These are phyloP conservation scores for Talaromyces nanjingensis DNA, from an alignment of 495 filamentous ascomycete species.

Conservation along the genomic window DNA sequence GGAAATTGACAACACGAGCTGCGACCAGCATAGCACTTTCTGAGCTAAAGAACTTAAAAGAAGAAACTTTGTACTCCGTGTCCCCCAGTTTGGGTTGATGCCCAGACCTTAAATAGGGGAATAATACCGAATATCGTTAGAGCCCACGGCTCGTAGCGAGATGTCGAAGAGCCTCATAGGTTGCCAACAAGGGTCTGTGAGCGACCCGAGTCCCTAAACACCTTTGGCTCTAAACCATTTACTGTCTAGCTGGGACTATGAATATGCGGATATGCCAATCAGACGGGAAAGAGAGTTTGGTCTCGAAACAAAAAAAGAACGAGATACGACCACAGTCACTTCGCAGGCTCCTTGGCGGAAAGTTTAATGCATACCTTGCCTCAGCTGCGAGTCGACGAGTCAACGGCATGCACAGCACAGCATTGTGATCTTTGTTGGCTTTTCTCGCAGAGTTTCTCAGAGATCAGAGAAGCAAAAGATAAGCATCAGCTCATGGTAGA, in stretches of 20 bases:
- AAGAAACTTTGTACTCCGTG: background rate
- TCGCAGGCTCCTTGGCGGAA: background rate
- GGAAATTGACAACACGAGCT: background rate
- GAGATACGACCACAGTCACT: background rate
- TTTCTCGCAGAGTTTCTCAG: background rate
- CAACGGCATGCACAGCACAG: too few relatives aligned
- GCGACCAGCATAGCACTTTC: background rate
- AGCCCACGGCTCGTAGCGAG: conserved; percentile 1
- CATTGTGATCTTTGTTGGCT: background rate
- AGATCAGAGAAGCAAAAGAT: background rate
- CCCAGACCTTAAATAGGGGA: background rate
- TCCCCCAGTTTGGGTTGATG: background rate
- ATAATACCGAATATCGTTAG: background rate
- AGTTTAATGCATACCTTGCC: background rate
- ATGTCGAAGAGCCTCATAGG: conserved; percentile 3
- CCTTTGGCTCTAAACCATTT: background rate
- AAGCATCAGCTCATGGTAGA: background rate
- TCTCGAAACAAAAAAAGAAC: background rate
- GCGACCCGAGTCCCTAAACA: background rate
- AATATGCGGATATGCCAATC: background rate
- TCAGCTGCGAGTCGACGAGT: background rate
- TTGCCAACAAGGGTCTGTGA: background rate
- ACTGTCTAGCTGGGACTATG: background rate
- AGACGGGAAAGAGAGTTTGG: background rate
- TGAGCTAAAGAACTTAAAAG: background rate